A percentile compares a stretch with the other conserved stretches of the same genome.
Evolutionary conservation across 805 yeast genomes (phyloP).

Genomic region (Kodamaea kaohsiungensis): DNA sequence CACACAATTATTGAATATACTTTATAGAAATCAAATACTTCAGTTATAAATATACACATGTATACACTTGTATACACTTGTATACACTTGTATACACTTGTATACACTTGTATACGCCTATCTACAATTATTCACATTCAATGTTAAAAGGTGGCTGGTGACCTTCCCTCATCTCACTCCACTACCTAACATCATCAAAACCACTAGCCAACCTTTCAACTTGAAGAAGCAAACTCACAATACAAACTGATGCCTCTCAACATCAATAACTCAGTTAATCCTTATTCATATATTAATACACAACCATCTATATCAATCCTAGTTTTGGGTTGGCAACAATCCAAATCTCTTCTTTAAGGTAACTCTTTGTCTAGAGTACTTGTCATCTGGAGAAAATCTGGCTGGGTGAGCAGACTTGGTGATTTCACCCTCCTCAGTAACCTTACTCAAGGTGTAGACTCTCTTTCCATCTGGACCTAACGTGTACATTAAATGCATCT

Average conservation of each 20-base stretch:
- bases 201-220: too few relatives aligned
- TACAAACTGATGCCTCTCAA: not conserved
- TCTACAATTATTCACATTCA: too few relatives aligned
- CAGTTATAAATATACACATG: too few relatives aligned
- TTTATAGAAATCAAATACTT: too few relatives aligned
- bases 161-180: too few relatives aligned
- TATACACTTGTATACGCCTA: too few relatives aligned
- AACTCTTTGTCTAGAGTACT: slow-evolving; percentile 98
- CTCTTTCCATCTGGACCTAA: slow-evolving; percentile 94
- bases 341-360: slow-evolving; percentile 94
- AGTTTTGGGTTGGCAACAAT: slow-evolving; percentile 80
- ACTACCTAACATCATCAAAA: too few relatives aligned
- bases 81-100: too few relatives aligned
- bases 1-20: not conserved
- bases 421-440: slow-evolving; percentile 83
- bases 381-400: slow-evolving; percentile 99
- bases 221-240: not conserved
- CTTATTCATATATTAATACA: slow-evolving; percentile 1
- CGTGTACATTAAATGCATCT: slow-evolving; percentile 99
- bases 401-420: slow-evolving; percentile 99
- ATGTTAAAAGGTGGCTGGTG: too few relatives aligned
- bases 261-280: too few relatives aligned
- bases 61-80: too few relatives aligned
- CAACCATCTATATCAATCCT: slow-evolving; percentile 4
- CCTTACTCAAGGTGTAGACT: slow-evolving; percentile 85